Base-by-base conservation (phyloP, 148 eudicot species). In the Camellia japonica region DNA sequence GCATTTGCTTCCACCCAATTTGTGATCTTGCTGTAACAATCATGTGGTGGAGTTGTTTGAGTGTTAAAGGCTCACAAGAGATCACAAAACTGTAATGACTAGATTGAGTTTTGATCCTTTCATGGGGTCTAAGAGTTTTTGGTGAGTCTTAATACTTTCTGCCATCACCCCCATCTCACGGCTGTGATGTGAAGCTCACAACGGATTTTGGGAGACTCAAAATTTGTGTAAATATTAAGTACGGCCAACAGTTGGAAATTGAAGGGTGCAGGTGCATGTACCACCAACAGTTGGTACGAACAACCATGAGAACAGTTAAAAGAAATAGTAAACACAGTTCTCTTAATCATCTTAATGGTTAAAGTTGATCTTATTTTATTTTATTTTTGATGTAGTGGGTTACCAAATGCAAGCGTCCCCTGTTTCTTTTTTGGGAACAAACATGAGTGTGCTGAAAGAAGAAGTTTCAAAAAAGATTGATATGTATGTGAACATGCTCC, bases 401-500 rank as follows among this genome's bases (percentile, higher is more conserved):
- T 85, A 83, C 66, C 87, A 83, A 55, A 79, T 87, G 81, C 75
- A 84, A 46, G 86, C 77, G 55, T 75, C 41, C 56, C 81, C 81
- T 65, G 76, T 71, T 30, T 72, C 84, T 38, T 82, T 85, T 79
- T 52, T 73, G 12, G 84, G 82, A 76, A 74, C 85, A 76, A 85
- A 84, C 73, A 58, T 70, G 30, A 80, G 77, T 80, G 84, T 83
- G 12, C 15, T 85, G 54, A 84, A 81, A 81, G 87, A 87, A n/a
- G 87, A 85, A 74, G 83, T 87, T 72, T 68, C 83, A 7, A 80
- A 63, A 56, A 87, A 81, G 70, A 77, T 85, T 73, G 87, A 85
- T 76, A 20, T 68, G 62, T 83, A 83, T 59, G 84, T 81, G 12
- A 72, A 54, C 41, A 80, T 85, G 87, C 83, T 87, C 10, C 78